Evolutionary conservation across 306 rosid species (phyloP).

Genomic region (Acacia melanoxylon): DNA sequence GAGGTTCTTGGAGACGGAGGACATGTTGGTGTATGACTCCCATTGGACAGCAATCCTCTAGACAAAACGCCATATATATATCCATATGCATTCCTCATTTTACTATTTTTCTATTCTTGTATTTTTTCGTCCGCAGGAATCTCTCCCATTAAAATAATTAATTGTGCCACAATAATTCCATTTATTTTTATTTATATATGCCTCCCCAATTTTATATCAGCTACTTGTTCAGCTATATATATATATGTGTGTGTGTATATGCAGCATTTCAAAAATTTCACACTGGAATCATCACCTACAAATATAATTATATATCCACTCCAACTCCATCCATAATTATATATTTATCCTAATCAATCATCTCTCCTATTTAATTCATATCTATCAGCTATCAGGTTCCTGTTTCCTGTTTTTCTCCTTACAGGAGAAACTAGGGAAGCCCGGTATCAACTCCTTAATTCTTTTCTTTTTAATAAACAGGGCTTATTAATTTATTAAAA

Average conservation of each 20-base stretch:
- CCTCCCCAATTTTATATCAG: neutral
- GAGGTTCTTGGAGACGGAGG: neutral
- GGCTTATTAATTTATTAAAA: neutral
- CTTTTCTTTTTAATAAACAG: too few species aligned
- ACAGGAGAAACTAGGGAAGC: neutral
- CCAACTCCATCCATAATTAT: neutral
- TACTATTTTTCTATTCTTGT: neutral
- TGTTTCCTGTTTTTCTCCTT: neutral
- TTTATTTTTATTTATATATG: neutral
- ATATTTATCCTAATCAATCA: neutral
- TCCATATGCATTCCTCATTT: neutral
- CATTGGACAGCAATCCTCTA: neutral
- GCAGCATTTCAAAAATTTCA: constrained; percentile 7
- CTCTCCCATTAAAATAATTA: neutral
- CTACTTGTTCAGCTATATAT: neutral
- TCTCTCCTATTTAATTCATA: neutral
- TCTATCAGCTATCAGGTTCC: too few species aligned
- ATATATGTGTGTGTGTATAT: neutral
- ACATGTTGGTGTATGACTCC: neutral
- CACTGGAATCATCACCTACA: constrained; percentile 23
- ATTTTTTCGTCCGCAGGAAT: neutral
- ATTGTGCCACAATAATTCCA: neutral
- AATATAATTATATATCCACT: neutral
- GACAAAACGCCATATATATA: neutral
- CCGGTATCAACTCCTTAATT: neutral